Percentiles rank a stretch among this genome's conserved stretches.
Evolutionary conservation across 2,329 filamentous ascomycete species (phyloP).

Genomic region (Fusarium xyrophilum): DNA sequence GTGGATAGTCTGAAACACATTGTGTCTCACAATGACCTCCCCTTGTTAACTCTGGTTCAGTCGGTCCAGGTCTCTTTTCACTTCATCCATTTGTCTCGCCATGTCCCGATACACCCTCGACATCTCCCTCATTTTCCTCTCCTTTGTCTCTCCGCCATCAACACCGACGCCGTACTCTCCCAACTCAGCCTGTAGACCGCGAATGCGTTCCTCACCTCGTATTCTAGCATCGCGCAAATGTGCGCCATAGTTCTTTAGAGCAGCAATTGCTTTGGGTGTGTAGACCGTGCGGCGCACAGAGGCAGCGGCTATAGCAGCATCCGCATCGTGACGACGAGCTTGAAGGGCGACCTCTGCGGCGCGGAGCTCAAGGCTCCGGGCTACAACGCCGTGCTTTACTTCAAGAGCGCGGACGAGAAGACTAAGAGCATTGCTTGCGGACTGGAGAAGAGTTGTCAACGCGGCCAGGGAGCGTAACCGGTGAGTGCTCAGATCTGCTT

Average conservation of each 20-base stretch:
- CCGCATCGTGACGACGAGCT: conserved; percentile 52
- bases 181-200: conserved; percentile 53
- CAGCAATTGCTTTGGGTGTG: conserved; percentile 51
- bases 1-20: not conserved
- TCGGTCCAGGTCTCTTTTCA: conserved; percentile 55
- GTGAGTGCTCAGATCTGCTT: conserved; percentile 46
- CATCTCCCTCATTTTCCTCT: conserved; percentile 61
- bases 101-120: conserved; percentile 59
- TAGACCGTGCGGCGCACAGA: conserved; percentile 53
- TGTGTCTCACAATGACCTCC: not conserved
- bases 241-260: conserved; percentile 55
- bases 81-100: conserved; percentile 57
- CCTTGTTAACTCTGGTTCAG: conserved; percentile 39
- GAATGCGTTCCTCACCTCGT: conserved; percentile 54
- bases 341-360: conserved; percentile 54
- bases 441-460: conserved; percentile 50
- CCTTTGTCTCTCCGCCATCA: conserved; percentile 50
- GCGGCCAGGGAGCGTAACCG: conserved; percentile 51
- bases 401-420: conserved; percentile 60
- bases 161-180: conserved; percentile 57
- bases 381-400: conserved; percentile 61
- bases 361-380: conserved; percentile 59
- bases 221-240: conserved; percentile 59
- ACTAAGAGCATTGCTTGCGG: conserved; percentile 50
- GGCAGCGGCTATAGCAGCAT: conserved; percentile 47